Base-by-base conservation (phyloP, 352 stramenopile species). In the Pythium brassicae region DNA sequence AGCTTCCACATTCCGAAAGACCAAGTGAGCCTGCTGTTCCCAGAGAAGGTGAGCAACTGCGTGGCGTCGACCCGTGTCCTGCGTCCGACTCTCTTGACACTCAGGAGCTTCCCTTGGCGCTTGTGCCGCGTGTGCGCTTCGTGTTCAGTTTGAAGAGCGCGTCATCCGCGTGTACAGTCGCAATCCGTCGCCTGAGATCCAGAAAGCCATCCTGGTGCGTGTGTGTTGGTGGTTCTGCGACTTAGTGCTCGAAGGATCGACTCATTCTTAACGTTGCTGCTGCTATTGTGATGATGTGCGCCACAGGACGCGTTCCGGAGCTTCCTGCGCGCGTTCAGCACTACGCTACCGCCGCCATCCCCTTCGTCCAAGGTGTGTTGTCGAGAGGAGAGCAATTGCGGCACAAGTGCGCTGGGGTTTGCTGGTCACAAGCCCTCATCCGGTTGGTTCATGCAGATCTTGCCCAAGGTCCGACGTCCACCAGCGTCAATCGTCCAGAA, bases 1-100 rank as follows among this genome's bases (percentile, higher is more conserved):
- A 85, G 69, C n/a, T 92, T 94, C 57, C 74, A 87, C 65, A 92
- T 90, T 43, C 76, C 78, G 0, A 90, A 89, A 50, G 65, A 89
- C 15, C 52, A 94, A 83, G 83, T 94, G 15, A 92, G 80, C 45
- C 59, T 90, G 55, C 68, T 94, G 4, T 90, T 92, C 51, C 83
- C 83, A 0, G 82, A 92, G 60, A 90, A 92, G 78, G 81, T 89
- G 65, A n/a, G 50, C n/a, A n/a, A n/a, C n/a, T n/a, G 11, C 4
- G 29, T 35, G 29, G 4, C 5, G 29, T 35, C 29, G n/a, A n/a
- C n/a, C n/a, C n/a, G n/a, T n/a, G n/a, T n/a, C n/a, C n/a, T n/a
- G n/a, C n/a, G n/a, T n/a, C n/a, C n/a, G n/a, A n/a, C n/a, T n/a
- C n/a, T n/a, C n/a, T n/a, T n/a, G n/a, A n/a, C n/a, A n/a, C n/a